Conservation (phyloP, 257 asterid genomes). For the Coffea eugenioides region DNA sequence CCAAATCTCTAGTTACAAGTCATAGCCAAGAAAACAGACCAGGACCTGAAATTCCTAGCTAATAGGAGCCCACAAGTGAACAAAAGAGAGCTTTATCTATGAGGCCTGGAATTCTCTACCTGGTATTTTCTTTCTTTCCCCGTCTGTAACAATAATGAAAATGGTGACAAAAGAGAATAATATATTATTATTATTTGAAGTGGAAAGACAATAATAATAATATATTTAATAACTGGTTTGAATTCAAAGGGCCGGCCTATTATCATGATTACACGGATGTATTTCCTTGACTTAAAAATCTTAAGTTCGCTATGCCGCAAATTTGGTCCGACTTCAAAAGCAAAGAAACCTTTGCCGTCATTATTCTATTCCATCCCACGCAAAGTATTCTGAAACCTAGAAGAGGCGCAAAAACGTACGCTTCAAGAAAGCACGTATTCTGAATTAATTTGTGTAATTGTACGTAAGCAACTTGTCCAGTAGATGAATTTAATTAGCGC, state of each 20-base stretch:
- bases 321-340: background rate
- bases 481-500: background rate
- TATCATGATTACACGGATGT: conserved; percentile 15
- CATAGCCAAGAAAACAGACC: background rate
- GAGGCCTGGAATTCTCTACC: background rate
- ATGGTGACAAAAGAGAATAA: conserved; percentile 12
- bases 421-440: background rate
- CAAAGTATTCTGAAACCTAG: background rate
- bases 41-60: background rate
- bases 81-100: conserved; percentile 19
- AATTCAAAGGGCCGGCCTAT: conserved; percentile 13
- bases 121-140: too few relatives aligned
- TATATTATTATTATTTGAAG: background rate
- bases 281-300: conserved; percentile 23
- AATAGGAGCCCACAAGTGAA: conserved; percentile 26
- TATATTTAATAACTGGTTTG: conserved; percentile 7
- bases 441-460: too few relatives aligned
- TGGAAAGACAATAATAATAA: background rate
- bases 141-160: conserved; percentile 13
- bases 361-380: background rate
- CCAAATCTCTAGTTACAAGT: background rate
- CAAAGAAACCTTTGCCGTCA: conserved; percentile 10
- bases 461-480: background rate
- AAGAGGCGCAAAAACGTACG: background rate
- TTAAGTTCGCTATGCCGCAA: conserved; percentile 15